Base-by-base conservation (phyloP, 495 filamentous ascomycete genomes). In the Sphaerosporella brunnea region DNA sequence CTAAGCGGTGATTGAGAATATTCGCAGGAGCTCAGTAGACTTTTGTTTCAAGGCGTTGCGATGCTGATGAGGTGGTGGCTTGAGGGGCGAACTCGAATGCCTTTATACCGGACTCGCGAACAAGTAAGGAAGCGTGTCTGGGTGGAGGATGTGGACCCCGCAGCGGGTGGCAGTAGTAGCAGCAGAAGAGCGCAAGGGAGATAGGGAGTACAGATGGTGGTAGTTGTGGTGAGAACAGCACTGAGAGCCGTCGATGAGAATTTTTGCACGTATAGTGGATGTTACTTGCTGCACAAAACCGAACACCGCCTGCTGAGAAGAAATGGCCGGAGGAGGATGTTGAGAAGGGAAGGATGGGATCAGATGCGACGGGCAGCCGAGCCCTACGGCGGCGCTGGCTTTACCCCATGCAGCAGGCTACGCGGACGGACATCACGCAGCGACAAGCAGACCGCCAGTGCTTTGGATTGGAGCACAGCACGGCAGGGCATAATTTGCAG, bases 51-150 rank as follows among this genome's bases (percentile, higher is more conserved):
- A 18, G 40, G 20, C 28, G 28, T n/a, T n/a, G n/a, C n/a, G n/a
- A n/a, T n/a, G n/a, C n/a, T n/a, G n/a, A 5, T 32, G 28, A 32
- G 13, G 28, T 32, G 28, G 37, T 40, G 37, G 37, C 37, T 40
- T 40, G 15, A 16, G 49, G 49, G 35, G 50, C 54, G 39, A 58
- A 53, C 47, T 35, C 36, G n/a, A 26, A 46, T 47, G 48, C 21
- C 54, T 58, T 58, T 58, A 58, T 58, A 58, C 46, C 45, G 36
- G 37, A 50, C 45, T 15, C 23, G 40, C 40, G 40, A 43, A 43
- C 40, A 43, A 11, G 28, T 32, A 32, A 32, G 13, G 7, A 32
- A 32, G 28, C 7, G 28, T 5, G 28, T 5, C 5, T 13, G 28
- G 28, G 28, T 32, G 7, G 28, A 13, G 28, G 13, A 13, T 32